Evolutionary conservation across 202 grass and related monocot genomes (phyloP).

Genomic region (Sporobolus alterniflorus): DNA sequence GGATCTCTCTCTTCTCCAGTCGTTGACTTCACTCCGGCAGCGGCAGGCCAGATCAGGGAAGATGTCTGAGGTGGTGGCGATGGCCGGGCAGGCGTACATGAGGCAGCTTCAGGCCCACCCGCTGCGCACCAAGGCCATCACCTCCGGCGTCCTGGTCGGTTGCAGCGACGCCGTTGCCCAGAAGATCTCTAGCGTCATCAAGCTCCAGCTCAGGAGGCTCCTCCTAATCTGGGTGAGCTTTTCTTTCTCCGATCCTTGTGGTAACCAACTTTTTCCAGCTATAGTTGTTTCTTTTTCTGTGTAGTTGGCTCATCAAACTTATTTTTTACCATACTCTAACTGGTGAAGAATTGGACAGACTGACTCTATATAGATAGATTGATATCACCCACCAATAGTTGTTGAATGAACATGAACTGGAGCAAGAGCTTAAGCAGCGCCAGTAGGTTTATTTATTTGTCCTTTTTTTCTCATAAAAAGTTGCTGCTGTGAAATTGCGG

Average conservation of each 20-base stretch:
- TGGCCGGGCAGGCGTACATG: constrained; percentile 78
- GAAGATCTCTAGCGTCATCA: constrained; percentile 72
- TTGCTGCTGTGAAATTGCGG: constrained; percentile 32
- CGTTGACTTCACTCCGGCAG: not conserved
- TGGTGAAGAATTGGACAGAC: too few relatives aligned
- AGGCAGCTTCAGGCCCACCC: constrained; percentile 69
- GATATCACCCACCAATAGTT: not conserved
- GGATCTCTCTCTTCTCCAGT: not conserved
- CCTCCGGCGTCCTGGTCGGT: constrained; percentile 81
- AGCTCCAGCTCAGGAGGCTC: constrained; percentile 79
- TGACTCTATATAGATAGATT: too few relatives aligned
- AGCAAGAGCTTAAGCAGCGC: not conserved
- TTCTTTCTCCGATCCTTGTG: too few relatives aligned
- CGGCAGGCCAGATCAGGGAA: not conserved
- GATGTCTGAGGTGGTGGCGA: constrained; percentile 78
- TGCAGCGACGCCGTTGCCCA: constrained; percentile 90
- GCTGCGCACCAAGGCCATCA: constrained; percentile 94
- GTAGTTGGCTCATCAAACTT: not conserved
- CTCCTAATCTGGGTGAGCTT: constrained; percentile 74
- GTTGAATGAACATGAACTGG: not conserved
- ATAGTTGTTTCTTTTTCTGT: too few relatives aligned
- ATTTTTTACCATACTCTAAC: not conserved
- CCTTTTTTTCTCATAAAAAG: not conserved
- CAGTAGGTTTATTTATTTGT: not conserved
- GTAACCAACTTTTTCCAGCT: too few relatives aligned